Conservation (phyloP, 352 stramenopile species). For the Globisporangium paddicum region DNA sequence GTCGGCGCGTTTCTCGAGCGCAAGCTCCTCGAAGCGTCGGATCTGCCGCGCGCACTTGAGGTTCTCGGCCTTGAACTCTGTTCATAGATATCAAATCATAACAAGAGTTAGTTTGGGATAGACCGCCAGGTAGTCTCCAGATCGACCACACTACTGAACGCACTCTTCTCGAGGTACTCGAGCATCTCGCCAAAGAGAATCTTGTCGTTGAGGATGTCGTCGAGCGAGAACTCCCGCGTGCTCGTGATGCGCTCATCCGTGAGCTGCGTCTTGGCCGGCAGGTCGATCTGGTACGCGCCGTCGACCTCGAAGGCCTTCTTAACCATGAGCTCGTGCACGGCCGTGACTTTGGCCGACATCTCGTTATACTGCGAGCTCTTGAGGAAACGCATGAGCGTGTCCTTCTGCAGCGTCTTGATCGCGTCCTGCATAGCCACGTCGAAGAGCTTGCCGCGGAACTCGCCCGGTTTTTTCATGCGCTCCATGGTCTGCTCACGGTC, state of each 20-base stretch:
- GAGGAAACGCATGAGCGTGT: constrained; percentile 76
- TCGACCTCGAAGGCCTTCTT: constrained; percentile 65
- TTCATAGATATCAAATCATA: not conserved
- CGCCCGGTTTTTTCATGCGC: constrained; percentile 74
- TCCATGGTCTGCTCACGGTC: constrained; percentile 78
- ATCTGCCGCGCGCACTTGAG: constrained; percentile 82
- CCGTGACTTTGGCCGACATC: constrained; percentile 54
- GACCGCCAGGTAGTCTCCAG: not conserved
- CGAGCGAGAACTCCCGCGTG: constrained; percentile 60
- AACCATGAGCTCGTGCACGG: constrained; percentile 51
- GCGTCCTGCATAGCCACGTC: constrained; percentile 79
- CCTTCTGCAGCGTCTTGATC: constrained; percentile 81
- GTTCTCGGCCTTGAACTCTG: constrained; percentile 85
- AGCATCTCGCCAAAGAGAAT: constrained; percentile 83
- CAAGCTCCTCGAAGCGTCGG: constrained; percentile 72
- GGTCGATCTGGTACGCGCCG: constrained; percentile 62
- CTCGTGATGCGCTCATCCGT: constrained; percentile 52
- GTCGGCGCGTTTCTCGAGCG: constrained; percentile 56
- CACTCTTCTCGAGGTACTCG: constrained; percentile 84
- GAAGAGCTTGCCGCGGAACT: constrained; percentile 77
- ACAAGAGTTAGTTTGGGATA: not conserved
- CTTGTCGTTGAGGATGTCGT: constrained; percentile 78
- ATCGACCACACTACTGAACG: constrained; percentile 4
- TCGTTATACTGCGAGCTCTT: constrained; percentile 77
- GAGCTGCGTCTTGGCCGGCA: constrained; percentile 47